Conservation (phyloP, 306 rosid genomes). For the Purshia tridentata region DNA sequence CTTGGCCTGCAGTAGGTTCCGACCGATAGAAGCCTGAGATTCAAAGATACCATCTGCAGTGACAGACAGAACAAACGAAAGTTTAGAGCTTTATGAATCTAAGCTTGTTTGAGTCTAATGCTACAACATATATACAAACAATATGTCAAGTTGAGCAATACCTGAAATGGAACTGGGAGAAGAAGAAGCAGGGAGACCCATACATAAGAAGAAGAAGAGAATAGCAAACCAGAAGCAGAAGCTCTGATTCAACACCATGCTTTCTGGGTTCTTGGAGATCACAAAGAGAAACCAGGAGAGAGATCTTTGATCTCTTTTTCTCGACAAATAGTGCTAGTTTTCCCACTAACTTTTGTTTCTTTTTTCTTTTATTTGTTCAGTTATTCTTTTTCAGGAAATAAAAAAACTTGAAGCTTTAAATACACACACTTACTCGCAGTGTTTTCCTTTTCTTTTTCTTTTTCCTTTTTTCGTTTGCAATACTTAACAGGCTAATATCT, state of each 20-base stretch:
- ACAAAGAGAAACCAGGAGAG: neutral
- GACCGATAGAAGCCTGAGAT: conserved; percentile 46
- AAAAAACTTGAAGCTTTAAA: neutral
- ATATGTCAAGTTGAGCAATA: conserved; percentile 3
- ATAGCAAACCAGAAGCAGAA: conserved; percentile 32
- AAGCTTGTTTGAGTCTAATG: neutral
- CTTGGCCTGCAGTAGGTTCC: conserved; percentile 83
- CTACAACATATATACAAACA: neutral
- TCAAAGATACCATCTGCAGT: conserved; percentile 54
- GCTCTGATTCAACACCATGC: conserved; percentile 46
- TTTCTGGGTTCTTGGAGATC: conserved; percentile 10
- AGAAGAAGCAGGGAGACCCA: conserved; percentile 42
- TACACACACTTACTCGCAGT: conserved; percentile 5
- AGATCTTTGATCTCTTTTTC: neutral
- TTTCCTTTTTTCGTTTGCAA: too few relatives aligned
- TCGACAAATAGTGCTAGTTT: neutral
- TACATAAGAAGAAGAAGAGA: conserved; percentile 37
- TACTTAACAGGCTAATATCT: neutral
- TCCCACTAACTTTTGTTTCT: neutral
- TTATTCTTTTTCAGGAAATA: neutral
- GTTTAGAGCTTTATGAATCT: neutral
- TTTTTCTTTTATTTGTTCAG: neutral
- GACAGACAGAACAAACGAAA: conserved; percentile 17
- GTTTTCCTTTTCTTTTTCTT: too few relatives aligned
- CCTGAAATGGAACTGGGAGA: conserved; percentile 60